Evolutionary conservation across 805 yeast species (phyloP).

Genomic region (Candida quercuum): DNA sequence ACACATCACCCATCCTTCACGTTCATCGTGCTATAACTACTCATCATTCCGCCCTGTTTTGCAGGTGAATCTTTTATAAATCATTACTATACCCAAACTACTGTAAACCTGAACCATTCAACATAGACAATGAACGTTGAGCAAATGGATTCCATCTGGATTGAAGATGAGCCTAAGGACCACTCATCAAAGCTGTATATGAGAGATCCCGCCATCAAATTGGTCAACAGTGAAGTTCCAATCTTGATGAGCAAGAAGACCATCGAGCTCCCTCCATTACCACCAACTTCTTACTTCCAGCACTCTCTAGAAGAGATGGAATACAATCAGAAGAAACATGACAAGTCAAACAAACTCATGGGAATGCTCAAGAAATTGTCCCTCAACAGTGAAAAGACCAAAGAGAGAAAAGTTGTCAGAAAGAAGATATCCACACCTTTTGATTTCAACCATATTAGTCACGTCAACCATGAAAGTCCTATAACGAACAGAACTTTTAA

Average conservation of each 20-base stretch:
- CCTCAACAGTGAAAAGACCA: constrained; percentile 9
- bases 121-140: too few relatives aligned
- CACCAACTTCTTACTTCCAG: constrained; percentile 22
- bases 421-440: constrained; percentile 33
- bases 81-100: too few relatives aligned
- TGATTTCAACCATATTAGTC: constrained; percentile 35
- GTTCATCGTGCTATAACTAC: too few relatives aligned
- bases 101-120: too few relatives aligned
- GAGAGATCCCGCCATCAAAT: constrained; percentile 25
- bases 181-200: constrained; percentile 25
- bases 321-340: constrained; percentile 2
- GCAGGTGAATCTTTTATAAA: too few relatives aligned
- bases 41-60: too few relatives aligned
- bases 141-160: constrained; percentile 36
- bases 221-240: constrained; percentile 31
- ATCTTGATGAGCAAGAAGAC: constrained; percentile 26
- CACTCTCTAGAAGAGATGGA: constrained; percentile 3
- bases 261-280: constrained; percentile 32
- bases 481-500: constrained; percentile 13
- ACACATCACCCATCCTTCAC: too few relatives aligned
- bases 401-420: constrained; percentile 2
- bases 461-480: constrained; percentile 26
- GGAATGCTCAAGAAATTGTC: constrained; percentile 27
- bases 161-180: constrained; percentile 34
- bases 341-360: constrained; percentile 22